A percentile compares a stretch with the other conserved stretches of the same genome.
Evolutionary conservation across 2,329 filamentous ascomycete genomes (phyloP).

Genomic region (Phyllachora maydis): DNA sequence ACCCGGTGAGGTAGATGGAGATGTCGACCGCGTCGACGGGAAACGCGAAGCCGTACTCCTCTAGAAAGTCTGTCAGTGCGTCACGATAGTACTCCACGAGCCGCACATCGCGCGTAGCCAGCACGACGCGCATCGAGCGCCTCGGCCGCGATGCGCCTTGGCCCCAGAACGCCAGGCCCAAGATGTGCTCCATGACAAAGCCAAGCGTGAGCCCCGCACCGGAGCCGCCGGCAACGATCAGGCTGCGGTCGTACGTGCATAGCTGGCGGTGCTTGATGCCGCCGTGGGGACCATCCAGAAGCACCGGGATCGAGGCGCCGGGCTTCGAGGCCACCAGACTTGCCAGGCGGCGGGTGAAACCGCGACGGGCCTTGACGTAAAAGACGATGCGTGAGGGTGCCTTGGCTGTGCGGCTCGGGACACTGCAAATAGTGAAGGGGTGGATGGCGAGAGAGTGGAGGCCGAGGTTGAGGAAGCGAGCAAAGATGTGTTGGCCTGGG

Average conservation of each 20-base stretch:
- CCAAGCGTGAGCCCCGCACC: conserved; percentile 30
- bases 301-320: conserved; percentile 16
- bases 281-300: conserved; percentile 38
- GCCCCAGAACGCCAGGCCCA: too few species aligned
- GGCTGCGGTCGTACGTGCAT: conserved; percentile 15
- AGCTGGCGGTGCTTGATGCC: conserved; percentile 19
- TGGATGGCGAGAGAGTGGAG: conserved; percentile 22
- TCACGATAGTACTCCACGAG: conserved; percentile 10
- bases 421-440: conserved; percentile 33
- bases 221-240: conserved; percentile 33
- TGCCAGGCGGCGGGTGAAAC: conserved; percentile 25
- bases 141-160: too few species aligned
- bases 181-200: conserved; percentile 19
- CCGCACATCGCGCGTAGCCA: conserved; percentile 10
- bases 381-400: conserved; percentile 19
- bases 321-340: conserved; percentile 15
- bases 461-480: conserved; percentile 26
- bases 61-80: conserved; percentile 7
- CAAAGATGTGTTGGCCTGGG: conserved; percentile 31
- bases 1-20: conserved; percentile 7
- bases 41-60: conserved; percentile 5
- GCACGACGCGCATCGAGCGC: conserved; percentile 5
- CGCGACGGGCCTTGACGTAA: conserved; percentile 25
- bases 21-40: conserved; percentile 5
- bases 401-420: conserved; percentile 10